phyloP scores from a whole-genome alignment of 2,329 filamentous ascomycete species.

The Botrytis sinoallii region DNA sequence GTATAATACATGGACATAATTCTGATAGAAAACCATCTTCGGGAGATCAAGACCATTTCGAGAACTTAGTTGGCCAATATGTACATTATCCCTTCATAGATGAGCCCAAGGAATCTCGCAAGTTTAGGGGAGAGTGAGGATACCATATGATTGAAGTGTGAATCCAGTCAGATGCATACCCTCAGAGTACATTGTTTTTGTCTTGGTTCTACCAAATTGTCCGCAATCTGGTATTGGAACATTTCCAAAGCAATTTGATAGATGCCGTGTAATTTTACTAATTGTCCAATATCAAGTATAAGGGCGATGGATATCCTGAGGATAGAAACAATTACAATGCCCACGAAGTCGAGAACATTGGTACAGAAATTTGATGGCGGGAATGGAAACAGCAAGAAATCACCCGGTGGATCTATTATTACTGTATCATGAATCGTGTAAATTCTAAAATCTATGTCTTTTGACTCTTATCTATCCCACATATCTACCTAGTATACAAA shows the following conservation, averaged over 20 bases:
- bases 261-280: neutral
- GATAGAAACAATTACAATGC: neutral
- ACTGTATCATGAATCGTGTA: conserved; percentile 11
- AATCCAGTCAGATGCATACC: neutral
- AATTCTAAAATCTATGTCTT: neutral
- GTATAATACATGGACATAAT: neutral
- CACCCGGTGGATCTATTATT: neutral
- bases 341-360: neutral
- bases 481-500: neutral
- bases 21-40: neutral
- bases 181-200: neutral
- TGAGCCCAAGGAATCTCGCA: neutral
- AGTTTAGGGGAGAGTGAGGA: too few species aligned
- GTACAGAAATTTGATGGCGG: neutral
- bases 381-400: neutral
- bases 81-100: neutral
- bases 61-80: neutral
- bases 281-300: neutral
- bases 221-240: neutral
- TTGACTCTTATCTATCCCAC: neutral
- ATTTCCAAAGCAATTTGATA: neutral
- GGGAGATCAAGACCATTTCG: neutral
- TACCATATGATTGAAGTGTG: neutral
- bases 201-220: neutral
- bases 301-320: neutral